Base-by-base conservation (phyloP, 2,329 filamentous ascomycete species). In the Neopestalotiopsis sp. region DNA sequence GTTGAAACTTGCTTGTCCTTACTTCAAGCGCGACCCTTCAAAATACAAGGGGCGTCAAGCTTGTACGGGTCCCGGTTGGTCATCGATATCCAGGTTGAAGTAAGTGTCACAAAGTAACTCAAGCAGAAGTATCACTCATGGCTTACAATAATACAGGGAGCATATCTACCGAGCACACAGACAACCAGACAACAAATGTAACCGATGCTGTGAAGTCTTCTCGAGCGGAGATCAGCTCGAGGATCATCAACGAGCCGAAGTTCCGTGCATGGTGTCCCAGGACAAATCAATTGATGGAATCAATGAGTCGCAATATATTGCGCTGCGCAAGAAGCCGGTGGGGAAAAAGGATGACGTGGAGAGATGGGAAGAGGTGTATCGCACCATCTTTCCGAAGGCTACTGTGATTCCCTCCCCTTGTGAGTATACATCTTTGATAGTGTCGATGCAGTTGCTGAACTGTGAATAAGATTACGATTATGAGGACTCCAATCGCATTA, bases 161-260 rank as follows among this genome's bases (percentile, higher is more conserved):
- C 68, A 69, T 14, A 67, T 69, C 24, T 69, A 69, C 20, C 65
- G 68, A 5, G 40, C 53, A 10, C 65, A 69, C 59, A 34, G n/a
- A 3, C 65, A 67, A 9, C 58, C 66, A 9, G 24, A 56, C 30
- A 45, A 69, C 40, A 69, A 65, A 34, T 69, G 68, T 40, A 34
- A 59, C 45, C 20, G 68, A 4, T 69, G 68, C 28, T 65, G 53
- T 17, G n/a, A 58, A 5, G 20, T 45, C 5, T 69, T 67, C 32
- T 4, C 24, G 2, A 30, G 17, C 61, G 49, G 45, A 7, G 58
- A 63, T 1, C 17, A 40, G 1, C 49, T 69, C 5, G 68, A 67
- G 17, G 59, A 61, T 7, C 68, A 69, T 20, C 68, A 67, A 38
- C 45, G 65, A 24, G 59, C 49, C 17, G 68, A 69, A 6, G 45